Conservation (phyloP, 2,329 filamentous ascomycete species). For the Colletotrichum tropicicola region DNA sequence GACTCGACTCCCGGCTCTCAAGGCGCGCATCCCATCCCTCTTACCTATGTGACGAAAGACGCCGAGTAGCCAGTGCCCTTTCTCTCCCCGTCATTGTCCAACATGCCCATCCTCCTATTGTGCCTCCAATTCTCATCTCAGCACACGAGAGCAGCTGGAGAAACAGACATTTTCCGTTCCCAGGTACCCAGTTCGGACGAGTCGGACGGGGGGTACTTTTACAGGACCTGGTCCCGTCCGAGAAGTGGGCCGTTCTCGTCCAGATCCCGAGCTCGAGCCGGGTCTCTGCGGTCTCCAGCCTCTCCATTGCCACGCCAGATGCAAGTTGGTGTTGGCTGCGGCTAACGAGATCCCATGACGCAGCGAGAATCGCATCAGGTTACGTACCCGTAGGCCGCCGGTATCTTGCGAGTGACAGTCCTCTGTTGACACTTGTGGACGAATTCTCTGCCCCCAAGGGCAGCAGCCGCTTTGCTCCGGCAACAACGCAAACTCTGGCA, state of each 20-base stretch:
- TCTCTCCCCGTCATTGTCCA: too few relatives aligned
- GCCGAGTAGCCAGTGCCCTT: not conserved
- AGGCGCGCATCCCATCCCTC: not conserved
- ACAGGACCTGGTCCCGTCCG: slow-evolving; percentile 24
- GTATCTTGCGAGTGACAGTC: not conserved
- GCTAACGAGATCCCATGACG: slow-evolving; percentile 6
- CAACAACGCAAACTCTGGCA: slow-evolving; percentile 14
- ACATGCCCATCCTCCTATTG: too few relatives aligned
- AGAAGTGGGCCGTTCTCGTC: slow-evolving; percentile 15
- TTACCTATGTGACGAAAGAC: slow-evolving; percentile 1
- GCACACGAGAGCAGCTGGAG: too few relatives aligned
- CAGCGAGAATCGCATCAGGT: not conserved
- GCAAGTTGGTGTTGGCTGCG: slow-evolving; percentile 14
- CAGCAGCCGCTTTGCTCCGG: not conserved
- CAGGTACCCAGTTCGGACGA: slow-evolving; percentile 17
- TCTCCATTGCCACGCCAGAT: not conserved
- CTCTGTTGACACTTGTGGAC: too few relatives aligned
- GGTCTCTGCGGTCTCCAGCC: slow-evolving; percentile 14
- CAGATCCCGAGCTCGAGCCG: slow-evolving; percentile 28
- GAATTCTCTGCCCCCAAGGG: too few relatives aligned
- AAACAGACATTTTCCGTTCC: slow-evolving; percentile 13
- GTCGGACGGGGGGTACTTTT: slow-evolving; percentile 24
- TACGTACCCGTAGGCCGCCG: not conserved
- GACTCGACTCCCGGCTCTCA: not conserved
- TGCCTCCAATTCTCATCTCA: not conserved